Percentiles rank a stretch among this genome's conserved stretches.
These are phyloP conservation scores for Euphorbia peplus DNA, from an alignment of 345 rosid genomes.

Conservation along the genomic window DNA sequence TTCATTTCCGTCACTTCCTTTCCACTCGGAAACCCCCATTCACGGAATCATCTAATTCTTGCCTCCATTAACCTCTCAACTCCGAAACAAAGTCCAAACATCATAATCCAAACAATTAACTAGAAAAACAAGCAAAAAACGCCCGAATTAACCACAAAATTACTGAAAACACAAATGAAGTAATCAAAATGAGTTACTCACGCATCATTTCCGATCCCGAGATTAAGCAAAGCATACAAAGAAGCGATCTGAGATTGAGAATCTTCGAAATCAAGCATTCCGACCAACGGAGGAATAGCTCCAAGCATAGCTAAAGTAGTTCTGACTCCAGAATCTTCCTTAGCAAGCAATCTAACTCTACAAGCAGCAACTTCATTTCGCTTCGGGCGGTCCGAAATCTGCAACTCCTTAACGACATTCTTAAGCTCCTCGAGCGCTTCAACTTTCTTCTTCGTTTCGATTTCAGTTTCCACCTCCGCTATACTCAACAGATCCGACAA, in stretches of 20 bases:
- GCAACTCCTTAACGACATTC: constrained; percentile 64
- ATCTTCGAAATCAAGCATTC: constrained; percentile 64
- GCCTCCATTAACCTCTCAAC: too few species aligned
- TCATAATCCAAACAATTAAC: neutral
- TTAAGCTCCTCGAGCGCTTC: constrained; percentile 66
- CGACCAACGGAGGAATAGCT: constrained; percentile 84
- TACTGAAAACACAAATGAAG: neutral
- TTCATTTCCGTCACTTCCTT: too few species aligned
- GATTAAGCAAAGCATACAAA: constrained; percentile 85
- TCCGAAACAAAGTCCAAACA: too few species aligned
- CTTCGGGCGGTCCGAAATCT: constrained; percentile 29
- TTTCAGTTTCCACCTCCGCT: constrained; percentile 66
- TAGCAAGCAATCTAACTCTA: constrained; percentile 59
- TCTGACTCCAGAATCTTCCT: constrained; percentile 70
- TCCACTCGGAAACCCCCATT: too few species aligned
- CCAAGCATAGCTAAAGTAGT: constrained; percentile 88
- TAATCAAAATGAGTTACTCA: constrained; percentile 36
- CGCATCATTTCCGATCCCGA: constrained; percentile 87
- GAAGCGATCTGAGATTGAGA: constrained; percentile 60
- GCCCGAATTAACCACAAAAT: neutral
- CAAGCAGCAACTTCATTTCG: constrained; percentile 59
- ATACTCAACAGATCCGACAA: constrained; percentile 71
- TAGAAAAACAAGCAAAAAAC: neutral
- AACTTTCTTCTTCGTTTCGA: constrained; percentile 62
- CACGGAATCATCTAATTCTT: too few species aligned